A percentile compares a stretch with the other conserved stretches of the same genome.
Evolutionary conservation across 768 basidiomycete genomes (phyloP).

Genomic region (Heimioporus sp.): DNA sequence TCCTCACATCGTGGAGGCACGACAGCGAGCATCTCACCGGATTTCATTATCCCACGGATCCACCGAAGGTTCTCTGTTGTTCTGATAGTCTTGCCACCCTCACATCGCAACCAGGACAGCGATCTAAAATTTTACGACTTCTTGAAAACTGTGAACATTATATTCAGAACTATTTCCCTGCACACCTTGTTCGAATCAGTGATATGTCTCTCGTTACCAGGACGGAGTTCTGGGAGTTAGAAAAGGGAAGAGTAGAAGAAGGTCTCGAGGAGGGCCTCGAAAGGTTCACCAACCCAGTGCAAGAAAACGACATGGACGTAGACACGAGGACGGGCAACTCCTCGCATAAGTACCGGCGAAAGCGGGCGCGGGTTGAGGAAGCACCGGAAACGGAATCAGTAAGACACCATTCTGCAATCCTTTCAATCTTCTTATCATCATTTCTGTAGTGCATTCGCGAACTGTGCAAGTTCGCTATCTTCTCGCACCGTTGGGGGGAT

Average conservation of each 20-base stretch:
- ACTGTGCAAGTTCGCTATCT: conserved; percentile 16
- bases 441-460: conserved; percentile 5
- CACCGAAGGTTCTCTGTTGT: conserved; percentile 1
- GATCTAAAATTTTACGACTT: not conserved
- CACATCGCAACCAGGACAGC: not conserved
- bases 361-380: not conserved
- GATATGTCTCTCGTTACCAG: conserved; percentile 16
- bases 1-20: conserved; percentile 3
- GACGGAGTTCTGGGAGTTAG: conserved; percentile 10
- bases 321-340: not conserved
- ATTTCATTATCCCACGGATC: not conserved
- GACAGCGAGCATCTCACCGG: not conserved
- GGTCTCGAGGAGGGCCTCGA: not conserved
- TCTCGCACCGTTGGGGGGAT: conserved; percentile 22
- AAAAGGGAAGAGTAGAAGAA: conserved; percentile 4
- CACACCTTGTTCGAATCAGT: conserved; percentile 12
- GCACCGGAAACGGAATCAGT: conserved; percentile 1
- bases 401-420: not conserved
- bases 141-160: conserved; percentile 13
- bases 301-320: not conserved
- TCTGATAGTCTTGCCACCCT: not conserved
- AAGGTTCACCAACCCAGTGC: not conserved
- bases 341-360: not conserved
- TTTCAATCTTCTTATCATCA: not conserved
- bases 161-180: conserved; percentile 18